These are phyloP conservation scores for Acorus calamus DNA, from an alignment of 106 monocot genomes.

Conservation along the genomic window DNA sequence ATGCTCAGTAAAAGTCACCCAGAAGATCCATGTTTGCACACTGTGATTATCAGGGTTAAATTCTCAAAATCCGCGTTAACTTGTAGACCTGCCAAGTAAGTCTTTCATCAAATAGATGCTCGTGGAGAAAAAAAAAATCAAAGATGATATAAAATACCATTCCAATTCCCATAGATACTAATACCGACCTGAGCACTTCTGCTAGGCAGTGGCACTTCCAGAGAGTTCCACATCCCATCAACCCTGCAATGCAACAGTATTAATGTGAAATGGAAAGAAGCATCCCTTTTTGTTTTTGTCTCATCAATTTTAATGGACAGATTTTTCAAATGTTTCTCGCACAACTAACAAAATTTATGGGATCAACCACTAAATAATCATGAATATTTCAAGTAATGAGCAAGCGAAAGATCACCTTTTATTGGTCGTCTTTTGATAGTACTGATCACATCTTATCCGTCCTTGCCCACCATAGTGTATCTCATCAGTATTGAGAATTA, in stretches of 20 bases:
- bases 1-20: background rate
- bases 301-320: background rate
- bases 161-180: background rate
- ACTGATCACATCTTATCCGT: conserved; percentile 23
- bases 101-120: background rate
- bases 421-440: conserved; percentile 38
- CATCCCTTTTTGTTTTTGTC: background rate
- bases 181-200: conserved; percentile 72
- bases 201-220: conserved; percentile 48
- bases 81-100: conserved; percentile 26
- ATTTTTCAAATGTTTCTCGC: background rate
- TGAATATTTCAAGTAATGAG: background rate
- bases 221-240: conserved; percentile 54
- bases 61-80: conserved; percentile 29
- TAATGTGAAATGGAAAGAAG: background rate
- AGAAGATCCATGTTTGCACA: background rate
- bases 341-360: background rate
- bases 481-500: conserved; percentile 83
- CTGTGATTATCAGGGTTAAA: background rate
- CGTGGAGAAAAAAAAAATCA: background rate
- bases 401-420: conserved; percentile 34
- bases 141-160: background rate
- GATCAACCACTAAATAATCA: background rate
- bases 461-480: conserved; percentile 59
- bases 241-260: conserved; percentile 22